Base-by-base conservation (phyloP, 441 rosid genomes). In the Iberis amara region DNA sequence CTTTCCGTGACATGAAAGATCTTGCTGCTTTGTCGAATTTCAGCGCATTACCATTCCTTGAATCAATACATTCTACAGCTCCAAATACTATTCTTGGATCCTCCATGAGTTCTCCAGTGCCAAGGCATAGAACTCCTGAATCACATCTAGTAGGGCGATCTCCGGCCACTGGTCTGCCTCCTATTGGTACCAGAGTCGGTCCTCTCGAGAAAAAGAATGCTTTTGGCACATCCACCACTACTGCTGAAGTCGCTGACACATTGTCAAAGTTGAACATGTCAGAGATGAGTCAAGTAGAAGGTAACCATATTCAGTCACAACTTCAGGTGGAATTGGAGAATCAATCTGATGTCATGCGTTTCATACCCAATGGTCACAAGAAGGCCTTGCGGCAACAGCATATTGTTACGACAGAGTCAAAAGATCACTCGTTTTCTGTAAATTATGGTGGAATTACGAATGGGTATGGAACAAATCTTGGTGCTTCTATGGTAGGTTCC, bases 81-180 rank as follows among this genome's bases (percentile, higher is more conserved):
- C 23, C 60, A 69, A 75, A 72, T 64, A 64, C 79, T 60, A 76
- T 86, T 26, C 71, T 73, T 62, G 74, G 77, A 48, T 68, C 89
- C 66, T 71, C 77, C 30, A 50, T 79, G 62, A 83, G 79, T 61
- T 75, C 91, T 65, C 77, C 82, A 50, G 69, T 79, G 27, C 74
- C 94, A 7, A 79, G 91, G 69, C 83, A 79, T 67, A 70, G 78
- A 70, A 81, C 86, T 49, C 83, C 95, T 62, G 96, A 92, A 45
- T 73, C 72, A 39, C 76, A 79, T 68, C 60, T 76, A 43, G 57
- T 53, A 31, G 91, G 82, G 47, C 68, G 87, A 65, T 73, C 84
- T 45, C 42, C 81, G 33, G 73, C 73, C 61, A 66, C 77, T 57
- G 82, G 80, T 56, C 82, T 80, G 62, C 91, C 89, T 50, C 88